phyloP scores from a whole-genome alignment of 1,284 basidiomycete species.

The Microbotryum silenes-acaulis region DNA sequence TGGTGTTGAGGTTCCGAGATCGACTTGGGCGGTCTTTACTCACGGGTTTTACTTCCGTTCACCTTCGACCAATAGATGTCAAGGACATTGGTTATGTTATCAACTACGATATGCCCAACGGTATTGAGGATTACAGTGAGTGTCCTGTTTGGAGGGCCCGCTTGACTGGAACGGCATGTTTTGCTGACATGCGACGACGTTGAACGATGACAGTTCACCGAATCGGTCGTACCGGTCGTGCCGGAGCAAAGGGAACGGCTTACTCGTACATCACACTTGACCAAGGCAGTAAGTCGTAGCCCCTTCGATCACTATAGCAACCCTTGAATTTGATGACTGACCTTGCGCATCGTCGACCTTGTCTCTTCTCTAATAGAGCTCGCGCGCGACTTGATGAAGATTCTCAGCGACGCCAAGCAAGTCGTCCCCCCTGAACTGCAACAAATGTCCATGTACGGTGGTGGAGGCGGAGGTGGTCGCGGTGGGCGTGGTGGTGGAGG shows the following conservation, averaged over 20 bases:
- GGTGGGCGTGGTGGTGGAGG: slow-evolving; percentile 38
- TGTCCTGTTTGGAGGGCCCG: not conserved
- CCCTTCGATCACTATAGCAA: not conserved
- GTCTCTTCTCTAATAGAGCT: slow-evolving; percentile 60
- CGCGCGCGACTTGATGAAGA: slow-evolving; percentile 81
- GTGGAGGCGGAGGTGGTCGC: slow-evolving; percentile 45
- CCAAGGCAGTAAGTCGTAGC: slow-evolving; percentile 26
- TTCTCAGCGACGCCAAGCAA: slow-evolving; percentile 84
- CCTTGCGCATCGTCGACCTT: not conserved
- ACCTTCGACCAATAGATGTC: slow-evolving; percentile 56
- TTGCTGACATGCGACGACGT: not conserved
- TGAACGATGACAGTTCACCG: slow-evolving; percentile 79
- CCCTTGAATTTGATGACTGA: not conserved
- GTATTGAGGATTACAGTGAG: slow-evolving; percentile 36
- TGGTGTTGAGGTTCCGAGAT: not conserved
- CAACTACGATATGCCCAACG: slow-evolving; percentile 32
- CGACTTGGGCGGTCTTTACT: not conserved
- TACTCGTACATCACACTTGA: slow-evolving; percentile 79
- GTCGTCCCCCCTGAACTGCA: slow-evolving; percentile 80
- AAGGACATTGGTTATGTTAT: slow-evolving; percentile 91
- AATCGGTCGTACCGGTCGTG: slow-evolving; percentile 68
- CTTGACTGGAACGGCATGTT: slow-evolving; percentile 4
- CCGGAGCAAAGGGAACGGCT: slow-evolving; percentile 67
- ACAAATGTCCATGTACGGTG: slow-evolving; percentile 84
- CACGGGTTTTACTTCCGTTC: not conserved